Percentiles rank a stretch among this genome's conserved stretches.
Evolutionary conservation across 768 basidiomycete species (phyloP).

Genomic region (Zangia roseola): DNA sequence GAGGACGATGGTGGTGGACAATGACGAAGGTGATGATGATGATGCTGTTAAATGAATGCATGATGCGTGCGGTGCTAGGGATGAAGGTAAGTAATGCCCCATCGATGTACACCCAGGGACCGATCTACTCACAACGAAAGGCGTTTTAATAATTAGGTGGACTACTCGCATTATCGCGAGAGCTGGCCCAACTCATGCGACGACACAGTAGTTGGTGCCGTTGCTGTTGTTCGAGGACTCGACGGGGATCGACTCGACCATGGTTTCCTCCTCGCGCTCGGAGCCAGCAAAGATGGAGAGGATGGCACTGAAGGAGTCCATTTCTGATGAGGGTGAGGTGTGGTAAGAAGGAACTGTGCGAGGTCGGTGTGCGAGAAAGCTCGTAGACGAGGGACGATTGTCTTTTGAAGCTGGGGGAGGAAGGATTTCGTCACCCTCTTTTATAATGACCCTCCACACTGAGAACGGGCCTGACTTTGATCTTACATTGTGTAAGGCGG

Average conservation of each 20-base stretch:
- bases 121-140: constrained; percentile 22
- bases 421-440: constrained; percentile 1
- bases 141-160: not conserved
- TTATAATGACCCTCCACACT: constrained; percentile 15
- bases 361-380: not conserved
- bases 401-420: constrained; percentile 7
- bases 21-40: too few relatives aligned
- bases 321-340: constrained; percentile 4
- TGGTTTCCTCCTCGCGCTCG: constrained; percentile 1
- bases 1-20: too few relatives aligned
- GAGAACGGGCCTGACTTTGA: not conserved
- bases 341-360: not conserved
- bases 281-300: constrained; percentile 14
- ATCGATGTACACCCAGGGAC: not conserved
- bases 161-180: not conserved
- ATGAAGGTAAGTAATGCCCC: constrained; percentile 6
- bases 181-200: constrained; percentile 10
- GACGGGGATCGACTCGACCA: constrained; percentile 12
- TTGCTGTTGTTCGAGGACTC: constrained; percentile 5
- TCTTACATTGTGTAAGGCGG: not conserved
- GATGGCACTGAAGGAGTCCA: constrained; percentile 23
- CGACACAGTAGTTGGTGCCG: constrained; percentile 13
- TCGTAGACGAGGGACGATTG: constrained; percentile 2
- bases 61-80: constrained; percentile 8
- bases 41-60: constrained; percentile 4